Base-by-base conservation (phyloP, 208 protist species). In the Crithidia thermophila region DNA sequence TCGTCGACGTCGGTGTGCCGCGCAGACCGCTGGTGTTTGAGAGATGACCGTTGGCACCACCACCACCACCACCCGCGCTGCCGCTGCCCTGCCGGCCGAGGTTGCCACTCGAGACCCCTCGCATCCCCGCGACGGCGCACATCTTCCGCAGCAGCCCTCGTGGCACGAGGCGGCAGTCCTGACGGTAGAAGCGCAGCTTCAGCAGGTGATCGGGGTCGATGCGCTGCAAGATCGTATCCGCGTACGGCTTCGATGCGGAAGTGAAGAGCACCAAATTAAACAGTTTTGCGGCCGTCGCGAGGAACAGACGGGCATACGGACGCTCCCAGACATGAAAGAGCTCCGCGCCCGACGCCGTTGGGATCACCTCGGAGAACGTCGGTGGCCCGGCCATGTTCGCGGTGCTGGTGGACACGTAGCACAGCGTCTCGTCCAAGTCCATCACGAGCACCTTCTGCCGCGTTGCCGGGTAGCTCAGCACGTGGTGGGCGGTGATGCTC, bases 371-470 rank as follows among this genome's bases (percentile, higher is more conserved):
- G 9, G 88, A 94, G 77, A 94, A 96, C 27, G 85, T 87, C 37
- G 87, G 91, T 5, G 88, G 84, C 2, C 69, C 71, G 6, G 69
- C 53, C 72, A 85, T 92, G 70, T 82, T 77, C 25, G 70, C 75
- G 16, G 81, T 81, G 40, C 74, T 83, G 4, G 91, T 96, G 21
- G 91, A 87, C 25, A 88, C 88, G 71, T 91, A 83, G 40, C 86
- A 93, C 39, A 96, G 84, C n/a, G 91, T 96, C 57, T 96, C 91
- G 52, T 96, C 91, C 16, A 96, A 79, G 67, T 96, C 91, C 34
- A 96, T 79, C 28, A 94, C 88, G n/a, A 96, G 77, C 27, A 96
- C 91, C 64, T 96, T 96, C 57, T 94, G 85, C 4, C 91, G 85
- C 39, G 90, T 95, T 1, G 87, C 90, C 18, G 82, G 85, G 69